Base-by-base conservation (phyloP, 2,329 filamentous ascomycete genomes). In the Colletotrichum phormii region DNA sequence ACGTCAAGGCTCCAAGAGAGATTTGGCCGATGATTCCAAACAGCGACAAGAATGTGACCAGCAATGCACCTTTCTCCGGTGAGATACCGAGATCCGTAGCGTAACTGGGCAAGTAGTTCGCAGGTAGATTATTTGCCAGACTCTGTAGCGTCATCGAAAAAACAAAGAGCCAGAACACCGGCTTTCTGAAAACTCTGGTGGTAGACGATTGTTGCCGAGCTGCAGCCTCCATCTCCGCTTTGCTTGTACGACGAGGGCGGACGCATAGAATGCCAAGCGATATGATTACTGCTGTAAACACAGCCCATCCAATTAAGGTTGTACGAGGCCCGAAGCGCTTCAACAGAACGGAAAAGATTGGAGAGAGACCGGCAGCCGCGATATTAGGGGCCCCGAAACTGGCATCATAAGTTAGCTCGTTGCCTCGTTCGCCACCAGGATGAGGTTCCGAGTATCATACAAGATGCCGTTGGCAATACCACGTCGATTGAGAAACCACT, bases 401-500 rank as follows among this genome's bases (percentile, higher is more conserved):
- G 3, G 1, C 0, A 4, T 7, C 2, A 18, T 22, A 33, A n/a
- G 7, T 49, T 6, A n/a, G 31, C 29, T 58, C 1, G 1, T 22
- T 6, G 12, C 9, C 3, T 5, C 7, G 3, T 8, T n/a, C 0
- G 6, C 3, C 12, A 7, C 1, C n/a, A 3, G 18, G 4, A 12
- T 2, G 2, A 42, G 11, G 1, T 0, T 9, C 5, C 8, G 8
- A 4, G 37, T 12, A 42, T 42, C 66, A 35, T 11, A 69, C 66
- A 69, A 64, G 29, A 86, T 79, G 0, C 83, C 83, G 33, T 82
- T 84, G 1, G 84, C 84, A 3, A 86, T 74, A 42, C 80, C 81
- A 0, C 85, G 77, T 15, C 77, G 77, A 22, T 75, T 78, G 8
- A 75, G 71, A 73, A 86, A 87, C 84, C 84, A 86, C 60, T 86